These are phyloP conservation scores for Eucalyptus fibrosa DNA, from an alignment of 345 rosid genomes.

Conservation along the genomic window DNA sequence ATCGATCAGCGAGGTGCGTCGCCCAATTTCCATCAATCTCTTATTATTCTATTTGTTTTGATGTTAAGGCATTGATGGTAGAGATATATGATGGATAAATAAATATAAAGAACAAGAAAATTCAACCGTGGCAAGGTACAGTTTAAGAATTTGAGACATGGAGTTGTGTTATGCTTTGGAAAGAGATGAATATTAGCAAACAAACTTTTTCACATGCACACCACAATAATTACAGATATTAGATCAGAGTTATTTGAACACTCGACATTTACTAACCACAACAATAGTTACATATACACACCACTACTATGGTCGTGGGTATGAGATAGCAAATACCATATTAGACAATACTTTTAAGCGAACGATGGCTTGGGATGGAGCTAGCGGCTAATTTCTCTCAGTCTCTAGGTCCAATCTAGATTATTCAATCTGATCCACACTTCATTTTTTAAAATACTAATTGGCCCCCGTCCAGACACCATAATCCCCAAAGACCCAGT, in stretches of 20 bases:
- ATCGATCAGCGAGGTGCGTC: neutral
- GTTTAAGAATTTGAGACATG: neutral
- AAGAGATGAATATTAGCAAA: neutral
- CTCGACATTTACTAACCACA: neutral
- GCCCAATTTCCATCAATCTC: neutral
- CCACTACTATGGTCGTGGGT: neutral
- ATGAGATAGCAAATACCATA: neutral
- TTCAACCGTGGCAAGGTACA: neutral
- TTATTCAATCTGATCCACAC: neutral
- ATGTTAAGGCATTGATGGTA: neutral
- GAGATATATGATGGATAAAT: neutral
- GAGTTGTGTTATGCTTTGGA: neutral
- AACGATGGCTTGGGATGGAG: neutral
- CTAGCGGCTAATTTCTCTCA: neutral
- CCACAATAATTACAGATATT: neutral
- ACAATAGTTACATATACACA: neutral
- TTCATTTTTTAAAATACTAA: neutral
- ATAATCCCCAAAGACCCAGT: conserved; percentile 82
- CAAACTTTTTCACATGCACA: neutral
- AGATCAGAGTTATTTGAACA: neutral
- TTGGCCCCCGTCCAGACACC: conserved; percentile 54
- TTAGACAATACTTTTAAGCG: neutral
- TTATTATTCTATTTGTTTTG: neutral
- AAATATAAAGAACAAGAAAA: neutral
- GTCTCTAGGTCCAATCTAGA: neutral